Conservation (phyloP, 805 yeast genomes). For the Schwanniomyces vanrijiae region DNA sequence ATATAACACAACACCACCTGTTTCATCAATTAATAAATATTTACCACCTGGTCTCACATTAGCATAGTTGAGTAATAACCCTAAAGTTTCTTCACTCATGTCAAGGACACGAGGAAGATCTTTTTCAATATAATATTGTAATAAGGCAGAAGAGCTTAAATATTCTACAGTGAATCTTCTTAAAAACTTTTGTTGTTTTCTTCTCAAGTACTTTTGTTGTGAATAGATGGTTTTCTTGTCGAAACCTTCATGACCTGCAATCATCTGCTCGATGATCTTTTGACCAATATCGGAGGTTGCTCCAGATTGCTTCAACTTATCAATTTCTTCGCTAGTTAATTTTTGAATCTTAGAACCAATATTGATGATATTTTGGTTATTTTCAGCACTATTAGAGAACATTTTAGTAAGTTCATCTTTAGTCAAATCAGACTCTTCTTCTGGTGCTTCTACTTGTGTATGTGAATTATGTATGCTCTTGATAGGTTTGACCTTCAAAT, state of each 20-base stretch:
- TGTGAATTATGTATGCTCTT: conserved; percentile 27
- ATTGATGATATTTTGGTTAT: conserved; percentile 65
- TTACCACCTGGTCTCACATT: conserved; percentile 88
- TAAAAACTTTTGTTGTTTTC: conserved; percentile 90
- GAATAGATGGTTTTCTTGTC: conserved; percentile 86
- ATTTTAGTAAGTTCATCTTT: conserved; percentile 36
- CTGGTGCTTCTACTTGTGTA: conserved; percentile 26
- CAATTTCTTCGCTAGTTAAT: conserved; percentile 78
- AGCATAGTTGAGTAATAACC: conserved; percentile 72
- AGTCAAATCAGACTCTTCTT: conserved; percentile 37
- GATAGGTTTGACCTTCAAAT: conserved; percentile 50
- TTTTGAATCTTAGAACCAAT: conserved; percentile 72
- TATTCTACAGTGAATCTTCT: conserved; percentile 82
- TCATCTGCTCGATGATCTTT: conserved; percentile 76
- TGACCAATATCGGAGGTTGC: conserved; percentile 64
- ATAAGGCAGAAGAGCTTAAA: conserved; percentile 65
- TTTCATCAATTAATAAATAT: conserved; percentile 86
- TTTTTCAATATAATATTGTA: conserved; percentile 75
- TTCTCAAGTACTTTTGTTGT: conserved; percentile 85
- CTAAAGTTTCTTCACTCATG: conserved; percentile 82
- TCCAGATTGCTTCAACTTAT: conserved; percentile 71
- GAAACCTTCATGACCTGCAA: conserved; percentile 81
- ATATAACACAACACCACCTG: conserved; percentile 87
- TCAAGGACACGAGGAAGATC: conserved; percentile 73
- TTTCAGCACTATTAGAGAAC: conserved; percentile 51